These are phyloP conservation scores for Ogataea haglerorum DNA, from an alignment of 805 yeast genomes.

Conservation along the genomic window DNA sequence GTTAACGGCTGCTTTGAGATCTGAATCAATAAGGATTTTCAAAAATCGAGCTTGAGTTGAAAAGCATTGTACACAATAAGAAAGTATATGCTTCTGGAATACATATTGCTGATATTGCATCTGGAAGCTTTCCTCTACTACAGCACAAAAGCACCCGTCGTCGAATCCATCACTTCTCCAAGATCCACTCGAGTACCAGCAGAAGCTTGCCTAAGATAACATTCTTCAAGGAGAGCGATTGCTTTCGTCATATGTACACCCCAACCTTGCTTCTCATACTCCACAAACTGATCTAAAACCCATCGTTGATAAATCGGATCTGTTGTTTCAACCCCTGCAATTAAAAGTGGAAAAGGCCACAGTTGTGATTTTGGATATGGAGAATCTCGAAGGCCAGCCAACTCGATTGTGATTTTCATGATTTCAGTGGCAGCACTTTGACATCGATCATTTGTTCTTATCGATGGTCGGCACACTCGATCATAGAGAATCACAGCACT, in stretches of 20 bases:
- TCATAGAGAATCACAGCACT: conserved; percentile 8
- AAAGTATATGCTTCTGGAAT: neutral
- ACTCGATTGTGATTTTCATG: conserved; percentile 7
- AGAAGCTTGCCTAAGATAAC: conserved; percentile 5
- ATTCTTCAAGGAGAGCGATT: conserved; percentile 3
- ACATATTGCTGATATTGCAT: neutral
- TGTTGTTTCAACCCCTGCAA: conserved; percentile 12
- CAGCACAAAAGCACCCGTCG: conserved; percentile 33
- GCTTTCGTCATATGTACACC: conserved; percentile 10
- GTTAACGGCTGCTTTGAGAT: neutral
- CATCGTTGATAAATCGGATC: conserved; percentile 11
- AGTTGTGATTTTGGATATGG: conserved; percentile 7
- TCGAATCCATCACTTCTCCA: conserved; percentile 24
- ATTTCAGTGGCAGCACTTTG: conserved; percentile 10
- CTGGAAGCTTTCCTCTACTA: conserved; percentile 6
- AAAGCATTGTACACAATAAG: neutral
- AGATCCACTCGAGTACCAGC: conserved; percentile 5
- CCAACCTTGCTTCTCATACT: conserved; percentile 7
- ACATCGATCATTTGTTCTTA: conserved; percentile 7
- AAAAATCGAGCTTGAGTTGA: neutral
- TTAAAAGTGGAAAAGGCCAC: conserved; percentile 12
- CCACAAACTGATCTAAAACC: conserved; percentile 6
- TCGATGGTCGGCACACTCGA: conserved; percentile 8
- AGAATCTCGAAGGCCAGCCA: conserved; percentile 2
- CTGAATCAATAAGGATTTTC: neutral